Evolutionary conservation across 306 rosid species (phyloP).

Genomic region (Prunus mongolica): DNA sequence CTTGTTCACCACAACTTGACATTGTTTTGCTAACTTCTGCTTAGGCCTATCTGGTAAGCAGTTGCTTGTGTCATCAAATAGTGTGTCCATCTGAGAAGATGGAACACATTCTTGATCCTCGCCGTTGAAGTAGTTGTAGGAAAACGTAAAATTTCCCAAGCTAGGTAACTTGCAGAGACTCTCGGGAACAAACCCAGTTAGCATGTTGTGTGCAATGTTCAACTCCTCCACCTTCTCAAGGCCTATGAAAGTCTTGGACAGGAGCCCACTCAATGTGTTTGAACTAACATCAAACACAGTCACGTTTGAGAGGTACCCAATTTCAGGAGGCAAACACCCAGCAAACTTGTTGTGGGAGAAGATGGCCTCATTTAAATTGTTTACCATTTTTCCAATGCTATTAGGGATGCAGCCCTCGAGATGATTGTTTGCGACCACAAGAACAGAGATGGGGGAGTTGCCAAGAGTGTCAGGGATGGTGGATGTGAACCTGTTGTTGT

Average conservation of each 20-base stretch:
- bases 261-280: constrained; percentile 47
- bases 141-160: constrained; percentile 52
- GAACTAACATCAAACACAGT: constrained; percentile 43
- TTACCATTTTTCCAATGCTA: constrained; percentile 52
- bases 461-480: constrained; percentile 55
- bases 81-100: constrained; percentile 3
- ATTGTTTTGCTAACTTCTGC: constrained; percentile 36
- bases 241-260: constrained; percentile 34
- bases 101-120: constrained; percentile 55
- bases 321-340: constrained; percentile 60
- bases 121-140: constrained; percentile 58
- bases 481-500: constrained; percentile 55
- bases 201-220: constrained; percentile 40
- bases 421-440: constrained; percentile 53
- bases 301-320: constrained; percentile 33
- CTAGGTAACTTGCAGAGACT: constrained; percentile 45
- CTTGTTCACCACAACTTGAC: constrained; percentile 43
- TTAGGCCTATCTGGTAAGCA: constrained; percentile 62
- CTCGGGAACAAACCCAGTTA: constrained; percentile 56
- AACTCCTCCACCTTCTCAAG: constrained; percentile 32
- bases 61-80: constrained; percentile 39
- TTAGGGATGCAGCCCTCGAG: constrained; percentile 56
- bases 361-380: constrained; percentile 50
- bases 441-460: constrained; percentile 43
- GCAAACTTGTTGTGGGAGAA: constrained; percentile 36